Evolutionary conservation across 345 rosid genomes (phyloP).

Genomic region (Clarkia xantiana): DNA sequence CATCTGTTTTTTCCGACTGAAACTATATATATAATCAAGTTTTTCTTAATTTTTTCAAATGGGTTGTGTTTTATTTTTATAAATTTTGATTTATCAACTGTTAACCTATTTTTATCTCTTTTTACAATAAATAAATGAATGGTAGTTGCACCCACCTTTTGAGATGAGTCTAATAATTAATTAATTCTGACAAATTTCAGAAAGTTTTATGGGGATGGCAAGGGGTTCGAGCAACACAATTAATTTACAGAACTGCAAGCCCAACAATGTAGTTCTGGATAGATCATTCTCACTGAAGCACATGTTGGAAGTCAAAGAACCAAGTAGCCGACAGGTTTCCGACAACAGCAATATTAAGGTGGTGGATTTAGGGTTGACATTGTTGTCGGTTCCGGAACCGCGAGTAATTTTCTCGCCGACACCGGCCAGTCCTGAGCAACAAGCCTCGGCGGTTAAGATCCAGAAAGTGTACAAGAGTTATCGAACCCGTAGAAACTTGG

Average conservation of each 20-base stretch:
- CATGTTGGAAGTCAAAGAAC: slow-evolving; percentile 9
- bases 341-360: no score
- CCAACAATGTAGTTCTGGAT: slow-evolving; percentile 15
- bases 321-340: neutral
- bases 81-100: no score
- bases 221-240: slow-evolving; percentile 12
- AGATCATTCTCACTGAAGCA: slow-evolving; percentile 19
- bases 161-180: no score
- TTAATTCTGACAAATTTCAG: no score
- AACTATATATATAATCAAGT: no score
- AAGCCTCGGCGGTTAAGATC: slow-evolving; percentile 71
- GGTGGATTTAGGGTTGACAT: no score
- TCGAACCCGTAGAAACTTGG: slow-evolving; percentile 75
- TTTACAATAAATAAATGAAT: no score
- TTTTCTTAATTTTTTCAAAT: no score
- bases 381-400: slow-evolving; percentile 39
- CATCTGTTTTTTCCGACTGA: no score
- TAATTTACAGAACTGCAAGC: slow-evolving; percentile 18
- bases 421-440: slow-evolving; percentile 56
- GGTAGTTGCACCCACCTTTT: no score
- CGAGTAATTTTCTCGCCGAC: slow-evolving; percentile 43
- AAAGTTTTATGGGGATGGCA: slow-evolving; percentile 10
- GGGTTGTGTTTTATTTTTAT: no score
- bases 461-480: slow-evolving; percentile 89
- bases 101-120: no score